Percentiles rank a stretch among this genome's conserved stretches.
Conservation (phyloP, 2,329 filamentous ascomycete genomes). For the Colletotrichum liaoningense region DNA sequence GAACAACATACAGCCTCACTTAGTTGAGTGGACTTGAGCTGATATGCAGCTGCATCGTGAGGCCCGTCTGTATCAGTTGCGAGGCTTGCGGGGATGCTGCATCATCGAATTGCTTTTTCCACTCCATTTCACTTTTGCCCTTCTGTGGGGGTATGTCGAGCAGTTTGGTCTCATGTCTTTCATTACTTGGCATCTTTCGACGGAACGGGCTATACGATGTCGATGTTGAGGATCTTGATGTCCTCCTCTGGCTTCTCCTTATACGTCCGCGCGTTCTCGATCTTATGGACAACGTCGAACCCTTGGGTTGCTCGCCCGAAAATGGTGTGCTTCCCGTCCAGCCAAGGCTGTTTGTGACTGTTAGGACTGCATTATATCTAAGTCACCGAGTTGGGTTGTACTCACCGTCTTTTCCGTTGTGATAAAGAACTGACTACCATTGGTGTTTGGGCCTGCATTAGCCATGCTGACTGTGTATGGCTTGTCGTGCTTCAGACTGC, state of each 20-base stretch:
- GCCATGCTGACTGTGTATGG: constrained; percentile 98
- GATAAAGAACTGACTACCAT: constrained; percentile 98
- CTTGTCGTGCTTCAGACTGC: constrained; percentile 90
- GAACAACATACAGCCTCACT: constrained; percentile 31
- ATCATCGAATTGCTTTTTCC: constrained; percentile 26
- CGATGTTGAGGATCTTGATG: constrained; percentile 95
- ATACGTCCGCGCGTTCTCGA: constrained; percentile 88
- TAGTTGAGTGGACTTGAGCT: constrained; percentile 23
- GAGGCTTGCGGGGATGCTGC: constrained; percentile 33
- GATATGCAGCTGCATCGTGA: constrained; percentile 32
- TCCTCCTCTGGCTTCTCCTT: constrained; percentile 97
- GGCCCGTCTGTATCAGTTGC: constrained; percentile 25
- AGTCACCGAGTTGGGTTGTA: constrained; percentile 37
- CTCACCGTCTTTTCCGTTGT: constrained; percentile 93
- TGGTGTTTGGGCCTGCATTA: constrained; percentile 94
- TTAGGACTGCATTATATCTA: constrained; percentile 14
- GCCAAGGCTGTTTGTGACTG: constrained; percentile 73
- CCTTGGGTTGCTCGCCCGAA: constrained; percentile 93
- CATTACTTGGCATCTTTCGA: constrained; percentile 6
- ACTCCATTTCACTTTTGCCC: constrained; percentile 7
- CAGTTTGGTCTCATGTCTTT: constrained; percentile 15
- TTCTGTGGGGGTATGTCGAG: constrained; percentile 13
- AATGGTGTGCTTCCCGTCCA: constrained; percentile 96
- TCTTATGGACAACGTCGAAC: constrained; percentile 93
- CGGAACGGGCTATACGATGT: constrained; percentile 56